These are phyloP conservation scores for Pyrus betulifolia DNA, from an alignment of 306 rosid genomes.

Conservation along the genomic window DNA sequence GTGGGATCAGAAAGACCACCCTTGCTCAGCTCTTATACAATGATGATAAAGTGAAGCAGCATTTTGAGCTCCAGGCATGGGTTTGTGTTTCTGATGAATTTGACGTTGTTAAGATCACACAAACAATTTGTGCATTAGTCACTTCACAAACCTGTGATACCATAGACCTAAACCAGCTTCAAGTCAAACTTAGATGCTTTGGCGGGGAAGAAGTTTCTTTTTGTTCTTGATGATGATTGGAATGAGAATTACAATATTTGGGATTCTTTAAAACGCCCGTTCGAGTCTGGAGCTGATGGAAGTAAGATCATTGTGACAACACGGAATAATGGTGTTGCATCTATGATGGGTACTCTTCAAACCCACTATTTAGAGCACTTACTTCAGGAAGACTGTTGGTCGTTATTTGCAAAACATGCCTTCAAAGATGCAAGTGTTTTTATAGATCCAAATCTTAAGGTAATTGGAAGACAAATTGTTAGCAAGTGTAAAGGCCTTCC, in stretches of 20 bases:
- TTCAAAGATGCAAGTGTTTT: neutral
- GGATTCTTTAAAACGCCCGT: neutral
- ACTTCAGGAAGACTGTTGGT: neutral
- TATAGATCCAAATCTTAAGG: neutral
- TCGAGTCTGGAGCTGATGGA: neutral
- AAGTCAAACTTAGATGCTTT: neutral
- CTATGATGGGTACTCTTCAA: neutral
- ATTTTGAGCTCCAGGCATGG: too few species aligned
- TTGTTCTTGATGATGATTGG: slow-evolving; percentile 6
- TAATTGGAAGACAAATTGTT: slow-evolving; percentile 5
- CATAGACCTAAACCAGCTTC: neutral
- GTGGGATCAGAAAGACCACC: neutral
- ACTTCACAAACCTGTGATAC: neutral
- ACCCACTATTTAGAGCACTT: neutral
- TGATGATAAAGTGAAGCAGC: too few species aligned
- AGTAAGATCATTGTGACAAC: slow-evolving; percentile 2
- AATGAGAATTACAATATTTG: neutral
- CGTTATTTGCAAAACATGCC: neutral
- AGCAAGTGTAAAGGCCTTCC: slow-evolving; percentile 7
- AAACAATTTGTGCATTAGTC: neutral
- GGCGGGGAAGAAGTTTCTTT: neutral
- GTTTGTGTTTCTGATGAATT: too few species aligned
- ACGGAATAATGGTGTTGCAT: neutral
- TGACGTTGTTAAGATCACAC: neutral
- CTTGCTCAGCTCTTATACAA: neutral